These are phyloP conservation scores for Logfia minima DNA, from an alignment of 129 eudicot species.

Conservation along the genomic window DNA sequence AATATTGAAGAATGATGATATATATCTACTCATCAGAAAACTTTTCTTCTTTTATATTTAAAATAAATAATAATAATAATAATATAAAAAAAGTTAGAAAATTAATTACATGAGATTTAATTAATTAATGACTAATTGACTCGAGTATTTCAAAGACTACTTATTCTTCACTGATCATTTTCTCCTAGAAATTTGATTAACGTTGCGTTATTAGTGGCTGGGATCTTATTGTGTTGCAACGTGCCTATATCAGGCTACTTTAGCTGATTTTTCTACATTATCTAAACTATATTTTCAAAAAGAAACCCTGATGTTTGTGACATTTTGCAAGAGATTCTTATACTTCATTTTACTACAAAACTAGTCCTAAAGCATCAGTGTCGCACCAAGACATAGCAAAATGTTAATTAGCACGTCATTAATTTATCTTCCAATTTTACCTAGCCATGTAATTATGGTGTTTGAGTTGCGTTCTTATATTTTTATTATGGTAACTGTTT, in stretches of 20 bases:
- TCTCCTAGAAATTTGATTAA: background rate
- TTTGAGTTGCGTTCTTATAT: too few relatives aligned
- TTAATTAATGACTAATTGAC: background rate
- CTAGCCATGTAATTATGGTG: too few relatives aligned
- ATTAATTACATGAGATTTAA: background rate
- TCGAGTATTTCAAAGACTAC: too few relatives aligned
- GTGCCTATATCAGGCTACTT: background rate
- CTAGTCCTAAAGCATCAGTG: background rate
- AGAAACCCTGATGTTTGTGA: background rate
- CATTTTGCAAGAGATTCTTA: background rate
- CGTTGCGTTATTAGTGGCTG: background rate
- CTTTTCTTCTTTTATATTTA: background rate
- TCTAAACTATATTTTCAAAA: background rate
- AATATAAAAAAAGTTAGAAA: too few relatives aligned
- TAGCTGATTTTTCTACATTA: background rate
- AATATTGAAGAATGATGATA: background rate
- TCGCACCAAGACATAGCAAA: background rate
- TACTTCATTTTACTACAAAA: background rate
- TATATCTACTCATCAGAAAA: too few relatives aligned
- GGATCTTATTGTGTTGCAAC: background rate
- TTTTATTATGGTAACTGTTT: too few relatives aligned
- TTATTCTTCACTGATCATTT: background rate
- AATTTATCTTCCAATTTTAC: too few relatives aligned
- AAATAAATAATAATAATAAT: too few relatives aligned
- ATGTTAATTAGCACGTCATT: background rate